Percentiles rank a stretch among this genome's conserved stretches.
Conservation (phyloP, 371 early-diverging fungal species). For the Lichtheimia hyalospora region DNA sequence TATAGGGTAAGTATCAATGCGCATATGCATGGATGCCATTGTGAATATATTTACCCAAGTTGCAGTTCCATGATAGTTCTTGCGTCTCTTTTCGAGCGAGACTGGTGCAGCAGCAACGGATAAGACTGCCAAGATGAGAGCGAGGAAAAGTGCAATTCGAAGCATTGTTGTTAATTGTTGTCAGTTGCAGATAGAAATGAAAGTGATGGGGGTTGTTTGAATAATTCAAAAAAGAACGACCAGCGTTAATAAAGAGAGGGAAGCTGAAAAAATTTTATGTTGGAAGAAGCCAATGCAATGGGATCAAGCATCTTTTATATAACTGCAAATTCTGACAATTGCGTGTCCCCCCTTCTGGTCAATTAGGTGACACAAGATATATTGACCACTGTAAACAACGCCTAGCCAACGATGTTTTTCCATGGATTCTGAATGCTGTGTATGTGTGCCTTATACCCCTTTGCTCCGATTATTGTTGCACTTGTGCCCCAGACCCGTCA, state of each 20-base stretch:
- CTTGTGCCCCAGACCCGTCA: no score
- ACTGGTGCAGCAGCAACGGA: constrained; percentile 14
- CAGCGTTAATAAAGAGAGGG: constrained; percentile 17
- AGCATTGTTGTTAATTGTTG: constrained; percentile 9
- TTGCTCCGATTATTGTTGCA: no score
- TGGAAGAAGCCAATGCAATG: background rate
- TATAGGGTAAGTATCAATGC: no score
- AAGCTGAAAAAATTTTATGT: constrained; percentile 6
- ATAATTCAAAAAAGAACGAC: constrained; percentile 12
- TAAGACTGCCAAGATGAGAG: background rate
- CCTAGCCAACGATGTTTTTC: no score
- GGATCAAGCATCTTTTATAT: no score
- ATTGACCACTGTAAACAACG: background rate
- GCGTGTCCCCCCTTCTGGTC: no score
- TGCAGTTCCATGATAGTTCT: constrained; percentile 18
- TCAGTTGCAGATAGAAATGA: constrained; percentile 1
- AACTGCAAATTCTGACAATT: no score
- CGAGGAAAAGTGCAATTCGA: constrained; percentile 3
- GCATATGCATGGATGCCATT: no score
- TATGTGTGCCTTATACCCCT: no score
- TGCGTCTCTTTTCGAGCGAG: constrained; percentile 11
- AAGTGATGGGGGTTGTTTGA: constrained; percentile 5
- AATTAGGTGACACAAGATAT: constrained; percentile 1
- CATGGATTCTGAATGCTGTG: no score
- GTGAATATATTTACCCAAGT: constrained; percentile 23